Evolutionary conservation across 306 rosid genomes (phyloP).

Genomic region (Albizia julibrissin): DNA sequence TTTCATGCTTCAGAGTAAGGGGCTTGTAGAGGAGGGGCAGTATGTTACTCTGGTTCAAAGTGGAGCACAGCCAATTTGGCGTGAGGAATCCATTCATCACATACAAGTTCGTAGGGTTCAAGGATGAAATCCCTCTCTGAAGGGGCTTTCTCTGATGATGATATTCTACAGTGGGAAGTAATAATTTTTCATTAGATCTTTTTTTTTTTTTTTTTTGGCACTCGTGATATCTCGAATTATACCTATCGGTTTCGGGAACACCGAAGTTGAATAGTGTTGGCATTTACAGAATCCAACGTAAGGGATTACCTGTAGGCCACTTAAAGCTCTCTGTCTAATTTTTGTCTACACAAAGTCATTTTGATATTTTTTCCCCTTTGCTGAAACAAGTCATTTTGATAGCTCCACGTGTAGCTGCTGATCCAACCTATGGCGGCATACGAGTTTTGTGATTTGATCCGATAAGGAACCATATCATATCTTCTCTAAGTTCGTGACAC

Average conservation of each 20-base stretch:
- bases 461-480: background rate
- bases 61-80: slow-evolving; percentile 97
- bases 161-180: background rate
- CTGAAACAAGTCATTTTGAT: slow-evolving; percentile 17
- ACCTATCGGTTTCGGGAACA: slow-evolving; percentile 27
- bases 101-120: slow-evolving; percentile 87
- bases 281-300: slow-evolving; percentile 20
- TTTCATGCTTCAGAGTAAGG: slow-evolving; percentile 57
- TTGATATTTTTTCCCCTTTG: background rate
- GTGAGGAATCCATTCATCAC: slow-evolving; percentile 82
- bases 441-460: background rate
- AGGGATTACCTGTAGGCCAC: slow-evolving; percentile 12
- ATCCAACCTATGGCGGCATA: background rate
- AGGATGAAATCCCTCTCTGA: slow-evolving; percentile 46
- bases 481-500: background rate
- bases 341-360: background rate
- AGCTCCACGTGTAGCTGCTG: slow-evolving; percentile 1
- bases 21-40: slow-evolving; percentile 66
- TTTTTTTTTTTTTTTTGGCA: background rate
- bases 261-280: slow-evolving; percentile 2
- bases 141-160: slow-evolving; percentile 14
- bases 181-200: background rate
- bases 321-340: background rate
- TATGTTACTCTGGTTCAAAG: slow-evolving; percentile 92
- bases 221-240: slow-evolving; percentile 10